A percentile compares a stretch with the other conserved stretches of the same genome.
Evolutionary conservation across 805 yeast species (phyloP).

Genomic region (Candida stauntonica): DNA sequence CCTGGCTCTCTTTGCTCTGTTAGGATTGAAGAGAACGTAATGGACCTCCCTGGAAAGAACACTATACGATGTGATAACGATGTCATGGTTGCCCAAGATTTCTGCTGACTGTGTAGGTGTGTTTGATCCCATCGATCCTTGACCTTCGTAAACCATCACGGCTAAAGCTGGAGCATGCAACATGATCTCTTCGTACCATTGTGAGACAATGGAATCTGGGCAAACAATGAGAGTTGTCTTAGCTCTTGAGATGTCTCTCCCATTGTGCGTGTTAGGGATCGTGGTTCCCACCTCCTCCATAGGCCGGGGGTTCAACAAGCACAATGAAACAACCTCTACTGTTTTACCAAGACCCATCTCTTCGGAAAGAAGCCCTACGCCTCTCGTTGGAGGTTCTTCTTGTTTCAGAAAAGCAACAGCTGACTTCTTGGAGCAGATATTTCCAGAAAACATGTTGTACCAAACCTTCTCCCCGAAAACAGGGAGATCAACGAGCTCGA

Average conservation of each 20-base stretch:
- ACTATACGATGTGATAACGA: conserved; percentile 75
- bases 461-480: conserved; percentile 26
- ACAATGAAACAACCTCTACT: conserved; percentile 69
- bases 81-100: conserved; percentile 58
- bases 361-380: conserved; percentile 69
- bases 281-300: conserved; percentile 5
- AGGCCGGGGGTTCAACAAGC: conserved; percentile 56
- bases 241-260: conserved; percentile 34
- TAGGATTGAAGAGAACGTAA: conserved; percentile 67
- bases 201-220: conserved; percentile 78
- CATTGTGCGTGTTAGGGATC: conserved; percentile 6
- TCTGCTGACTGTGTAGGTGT: conserved; percentile 40
- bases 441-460: conserved; percentile 50
- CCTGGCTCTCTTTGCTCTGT: conserved; percentile 27
- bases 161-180: conserved; percentile 56
- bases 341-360: conserved; percentile 99
- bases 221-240: conserved; percentile 80
- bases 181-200: conserved; percentile 78
- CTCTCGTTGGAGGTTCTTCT: conserved; percentile 21
- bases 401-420: conserved; percentile 28
- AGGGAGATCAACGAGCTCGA: conserved; percentile 33
- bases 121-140: conserved; percentile 28
- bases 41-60: conserved; percentile 73
- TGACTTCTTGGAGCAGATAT: conserved; percentile 33
- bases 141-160: conserved; percentile 62